Evolutionary conservation across 2,329 filamentous ascomycete genomes (phyloP).

Genomic region (Sclerotiophoma versabilis): DNA sequence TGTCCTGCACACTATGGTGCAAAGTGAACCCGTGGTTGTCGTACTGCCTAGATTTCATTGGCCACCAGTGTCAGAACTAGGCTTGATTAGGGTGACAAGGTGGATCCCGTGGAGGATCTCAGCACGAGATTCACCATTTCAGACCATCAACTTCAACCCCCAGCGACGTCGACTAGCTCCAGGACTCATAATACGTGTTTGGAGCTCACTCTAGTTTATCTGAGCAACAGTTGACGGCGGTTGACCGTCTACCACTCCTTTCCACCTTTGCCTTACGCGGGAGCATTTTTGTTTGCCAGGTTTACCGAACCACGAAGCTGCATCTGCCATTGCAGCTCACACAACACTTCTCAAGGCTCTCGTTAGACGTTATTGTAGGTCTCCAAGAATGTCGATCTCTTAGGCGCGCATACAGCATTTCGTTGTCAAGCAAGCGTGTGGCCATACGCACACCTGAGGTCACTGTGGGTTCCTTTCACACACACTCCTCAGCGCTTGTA

Average conservation of each 20-base stretch:
- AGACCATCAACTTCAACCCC: conserved; percentile 27
- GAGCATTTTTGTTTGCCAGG: conserved; percentile 43
- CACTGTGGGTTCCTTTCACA: conserved; percentile 32
- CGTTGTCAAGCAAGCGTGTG: conserved; percentile 26
- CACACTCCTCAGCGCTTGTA: not conserved
- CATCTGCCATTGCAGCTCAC: conserved; percentile 16
- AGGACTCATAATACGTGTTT: not conserved
- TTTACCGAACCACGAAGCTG: conserved; percentile 25
- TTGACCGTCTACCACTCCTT: conserved; percentile 8
- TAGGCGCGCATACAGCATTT: conserved; percentile 14
- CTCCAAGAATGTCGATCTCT: not conserved
- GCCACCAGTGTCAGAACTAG: conserved; percentile 2
- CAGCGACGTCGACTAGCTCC: conserved; percentile 27
- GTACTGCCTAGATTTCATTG: conserved; percentile 11
- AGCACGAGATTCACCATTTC: conserved; percentile 34
- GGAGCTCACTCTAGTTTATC: not conserved
- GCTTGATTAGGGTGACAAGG: conserved; percentile 10
- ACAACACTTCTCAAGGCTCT: not conserved
- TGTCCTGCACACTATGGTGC: conserved; percentile 3
- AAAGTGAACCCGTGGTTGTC: conserved; percentile 12
- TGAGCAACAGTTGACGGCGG: conserved; percentile 2
- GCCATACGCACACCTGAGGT: conserved; percentile 14
- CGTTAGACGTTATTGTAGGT: not conserved
- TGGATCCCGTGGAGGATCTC: conserved; percentile 17
- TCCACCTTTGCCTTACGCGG: conserved; percentile 26